Percentiles rank a stretch among this genome's conserved stretches.
These are phyloP conservation scores for Neurospora terricola DNA, from an alignment of 495 filamentous ascomycete genomes.

Conservation along the genomic window DNA sequence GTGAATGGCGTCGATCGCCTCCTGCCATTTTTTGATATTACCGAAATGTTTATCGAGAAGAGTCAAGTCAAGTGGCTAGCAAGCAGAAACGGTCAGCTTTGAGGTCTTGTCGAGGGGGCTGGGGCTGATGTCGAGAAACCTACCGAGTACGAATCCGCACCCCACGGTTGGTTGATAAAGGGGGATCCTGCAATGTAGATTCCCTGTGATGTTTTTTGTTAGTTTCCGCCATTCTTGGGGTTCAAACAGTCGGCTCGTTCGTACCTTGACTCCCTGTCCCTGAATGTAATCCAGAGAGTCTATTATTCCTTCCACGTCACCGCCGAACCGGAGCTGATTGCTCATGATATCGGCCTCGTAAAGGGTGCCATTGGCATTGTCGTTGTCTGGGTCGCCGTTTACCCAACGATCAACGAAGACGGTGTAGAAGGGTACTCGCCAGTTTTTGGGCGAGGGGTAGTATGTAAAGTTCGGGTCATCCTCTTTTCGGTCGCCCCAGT, in stretches of 20 bases:
- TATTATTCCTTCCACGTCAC: constrained; percentile 54
- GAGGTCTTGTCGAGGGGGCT: not conserved
- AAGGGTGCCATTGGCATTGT: constrained; percentile 57
- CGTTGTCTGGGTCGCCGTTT: constrained; percentile 63
- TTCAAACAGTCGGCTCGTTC: not conserved
- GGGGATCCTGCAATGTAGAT: constrained; percentile 62
- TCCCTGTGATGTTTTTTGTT: constrained; percentile 23
- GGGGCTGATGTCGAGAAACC: not conserved
- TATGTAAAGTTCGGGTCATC: constrained; percentile 37
- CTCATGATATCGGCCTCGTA: constrained; percentile 61
- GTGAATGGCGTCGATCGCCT: constrained; percentile 55
- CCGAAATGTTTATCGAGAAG: constrained; percentile 63
- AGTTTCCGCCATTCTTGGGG: constrained; percentile 1
- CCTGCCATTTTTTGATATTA: constrained; percentile 52
- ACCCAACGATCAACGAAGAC: constrained; percentile 62
- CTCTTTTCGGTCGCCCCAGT: constrained; percentile 45
- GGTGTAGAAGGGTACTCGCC: constrained; percentile 66
- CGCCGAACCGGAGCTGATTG: constrained; percentile 67
- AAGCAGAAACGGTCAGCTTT: not conserved
- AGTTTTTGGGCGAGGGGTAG: constrained; percentile 50
- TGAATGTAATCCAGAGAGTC: constrained; percentile 65
- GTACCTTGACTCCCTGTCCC: constrained; percentile 59
- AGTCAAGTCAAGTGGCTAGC: constrained; percentile 56
- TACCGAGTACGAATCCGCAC: constrained; percentile 50
- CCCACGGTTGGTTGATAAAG: constrained; percentile 66